Conservation (phyloP, 1,284 basidiomycete genomes). For the Neolentinus lepideus region DNA sequence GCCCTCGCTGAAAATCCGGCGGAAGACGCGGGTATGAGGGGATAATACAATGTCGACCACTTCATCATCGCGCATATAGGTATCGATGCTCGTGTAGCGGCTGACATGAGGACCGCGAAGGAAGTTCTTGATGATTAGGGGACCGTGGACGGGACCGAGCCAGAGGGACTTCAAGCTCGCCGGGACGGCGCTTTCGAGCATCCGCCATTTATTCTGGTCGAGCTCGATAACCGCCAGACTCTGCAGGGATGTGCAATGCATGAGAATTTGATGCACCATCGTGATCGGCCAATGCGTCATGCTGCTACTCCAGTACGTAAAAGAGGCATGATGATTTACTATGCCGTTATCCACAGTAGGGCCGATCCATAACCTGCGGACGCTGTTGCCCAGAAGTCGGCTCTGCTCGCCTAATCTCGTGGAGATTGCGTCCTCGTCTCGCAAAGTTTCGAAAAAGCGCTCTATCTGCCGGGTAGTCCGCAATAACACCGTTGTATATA, state of each 20-base stretch:
- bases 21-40: conserved; percentile 21
- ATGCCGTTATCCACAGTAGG: conserved; percentile 11
- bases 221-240: conserved; percentile 23
- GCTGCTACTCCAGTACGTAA: conserved; percentile 8
- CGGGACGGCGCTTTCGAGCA: conserved; percentile 25
- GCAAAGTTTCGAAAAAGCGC: conserved; percentile 16
- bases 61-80: conserved; percentile 28
- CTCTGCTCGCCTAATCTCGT: conserved; percentile 1
- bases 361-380: conserved; percentile 28
- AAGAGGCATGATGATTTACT: conserved; percentile 23
- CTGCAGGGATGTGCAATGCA: conserved; percentile 18
- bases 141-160: conserved; percentile 29
- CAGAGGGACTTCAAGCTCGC: conserved; percentile 21
- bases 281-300: conserved; percentile 22
- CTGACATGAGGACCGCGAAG: conserved; percentile 15
- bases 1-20: conserved; percentile 14
- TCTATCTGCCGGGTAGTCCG: conserved; percentile 18
- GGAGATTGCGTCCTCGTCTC: conserved; percentile 12
- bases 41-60: conserved; percentile 23
- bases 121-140: conserved; percentile 21
- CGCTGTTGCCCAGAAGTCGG: conserved; percentile 12
- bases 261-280: conserved; percentile 24
- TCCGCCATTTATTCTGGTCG: conserved; percentile 24
- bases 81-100: conserved; percentile 25
- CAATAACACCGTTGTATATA: conserved; percentile 26